phyloP scores from a whole-genome alignment of 106 monocot genomes.

The Agapanthus africanus region DNA sequence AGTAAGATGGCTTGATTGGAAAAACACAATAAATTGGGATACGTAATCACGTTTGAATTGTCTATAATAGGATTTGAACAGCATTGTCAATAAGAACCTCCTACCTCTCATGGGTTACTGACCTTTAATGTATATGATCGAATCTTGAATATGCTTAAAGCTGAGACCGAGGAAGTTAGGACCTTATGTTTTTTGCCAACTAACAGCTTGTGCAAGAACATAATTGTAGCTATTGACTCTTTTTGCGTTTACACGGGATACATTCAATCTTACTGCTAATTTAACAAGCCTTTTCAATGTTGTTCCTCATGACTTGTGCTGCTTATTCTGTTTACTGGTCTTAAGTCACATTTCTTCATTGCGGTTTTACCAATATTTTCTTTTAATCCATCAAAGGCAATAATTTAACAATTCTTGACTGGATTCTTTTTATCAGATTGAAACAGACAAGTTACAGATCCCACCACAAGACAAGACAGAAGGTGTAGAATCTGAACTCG shows the following conservation, averaged over 20 bases:
- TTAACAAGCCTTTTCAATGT: neutral
- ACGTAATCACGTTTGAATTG: too few relatives aligned
- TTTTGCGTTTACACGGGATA: neutral
- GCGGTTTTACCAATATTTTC: neutral
- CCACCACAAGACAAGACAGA: constrained; percentile 4
- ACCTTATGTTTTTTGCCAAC: neutral
- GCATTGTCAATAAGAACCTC: too few relatives aligned
- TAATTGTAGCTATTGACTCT: neutral
- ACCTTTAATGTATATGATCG: neutral
- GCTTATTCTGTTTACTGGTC: neutral
- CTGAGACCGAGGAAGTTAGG: neutral
- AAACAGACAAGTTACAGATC: constrained; percentile 5
- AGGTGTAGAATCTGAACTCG: constrained; percentile 13
- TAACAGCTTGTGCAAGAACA: neutral
- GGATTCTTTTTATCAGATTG: constrained; percentile 17
- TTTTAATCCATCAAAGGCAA: neutral
- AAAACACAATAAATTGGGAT: too few relatives aligned
- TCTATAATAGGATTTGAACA: too few relatives aligned
- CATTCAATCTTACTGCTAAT: neutral
- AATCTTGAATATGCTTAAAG: neutral
- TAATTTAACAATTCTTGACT: neutral
- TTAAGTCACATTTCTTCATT: neutral
- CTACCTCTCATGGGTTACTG: neutral
- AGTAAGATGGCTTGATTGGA: too few relatives aligned
- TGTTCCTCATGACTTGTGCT: neutral